These are phyloP conservation scores for Centella asiatica DNA, from an alignment of 129 eudicot species.

Conservation along the genomic window DNA sequence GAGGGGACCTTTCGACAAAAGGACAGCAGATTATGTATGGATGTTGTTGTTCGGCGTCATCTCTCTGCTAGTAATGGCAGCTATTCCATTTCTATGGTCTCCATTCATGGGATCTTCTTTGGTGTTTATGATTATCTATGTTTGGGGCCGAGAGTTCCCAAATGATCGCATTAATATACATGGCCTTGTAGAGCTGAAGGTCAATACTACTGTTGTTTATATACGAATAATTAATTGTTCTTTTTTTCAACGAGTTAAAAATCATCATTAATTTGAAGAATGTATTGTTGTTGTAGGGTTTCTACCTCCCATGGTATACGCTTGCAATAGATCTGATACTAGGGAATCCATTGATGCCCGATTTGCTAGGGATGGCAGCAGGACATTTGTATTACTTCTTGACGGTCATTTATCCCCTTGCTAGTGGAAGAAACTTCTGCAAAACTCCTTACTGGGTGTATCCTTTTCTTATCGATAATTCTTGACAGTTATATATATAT, in stretches of 20 bases:
- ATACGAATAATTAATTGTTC: neutral
- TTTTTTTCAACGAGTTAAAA: too few relatives aligned
- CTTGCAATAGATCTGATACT: slow-evolving; percentile 39
- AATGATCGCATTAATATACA: slow-evolving; percentile 46
- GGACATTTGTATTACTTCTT: slow-evolving; percentile 62
- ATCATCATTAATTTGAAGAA: too few relatives aligned
- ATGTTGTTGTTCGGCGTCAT: slow-evolving; percentile 59
- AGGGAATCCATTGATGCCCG: slow-evolving; percentile 43
- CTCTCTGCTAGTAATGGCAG: slow-evolving; percentile 45
- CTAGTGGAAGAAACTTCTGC: slow-evolving; percentile 35
- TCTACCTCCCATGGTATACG: slow-evolving; percentile 57
- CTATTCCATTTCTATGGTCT: slow-evolving; percentile 37
- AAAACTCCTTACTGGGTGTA: slow-evolving; percentile 56
- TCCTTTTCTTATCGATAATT: slow-evolving; percentile 21
- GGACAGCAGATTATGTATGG: slow-evolving; percentile 66
- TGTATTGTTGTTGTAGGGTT: slow-evolving; percentile 43
- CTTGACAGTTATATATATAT: neutral
- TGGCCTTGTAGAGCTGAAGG: slow-evolving; percentile 54
- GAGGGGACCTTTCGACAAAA: slow-evolving; percentile 64
- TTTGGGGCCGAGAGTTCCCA: slow-evolving; percentile 60
- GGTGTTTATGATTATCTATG: slow-evolving; percentile 57
- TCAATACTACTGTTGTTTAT: slow-evolving; percentile 7
- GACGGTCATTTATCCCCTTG: slow-evolving; percentile 51
- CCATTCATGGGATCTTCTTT: slow-evolving; percentile 43
- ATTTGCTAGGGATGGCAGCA: slow-evolving; percentile 48